phyloP scores from a whole-genome alignment of 225 moss, liverwort and hornwort genomes.

The Rhytidiadelphus loreus region DNA sequence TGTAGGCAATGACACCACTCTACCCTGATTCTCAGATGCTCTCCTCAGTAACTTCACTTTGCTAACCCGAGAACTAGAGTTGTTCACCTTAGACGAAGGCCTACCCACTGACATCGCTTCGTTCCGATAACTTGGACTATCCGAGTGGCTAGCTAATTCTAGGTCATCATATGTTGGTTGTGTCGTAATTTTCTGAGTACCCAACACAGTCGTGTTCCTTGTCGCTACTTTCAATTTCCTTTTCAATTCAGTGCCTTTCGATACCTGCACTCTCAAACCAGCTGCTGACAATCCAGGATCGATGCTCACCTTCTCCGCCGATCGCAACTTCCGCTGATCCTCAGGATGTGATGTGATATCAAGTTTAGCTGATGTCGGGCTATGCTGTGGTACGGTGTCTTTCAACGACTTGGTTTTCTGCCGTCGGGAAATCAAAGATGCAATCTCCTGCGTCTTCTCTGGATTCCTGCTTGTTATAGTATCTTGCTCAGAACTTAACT shows the following conservation, averaged over 20 bases:
- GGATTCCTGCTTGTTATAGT: conserved; percentile 4
- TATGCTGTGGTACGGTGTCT: background rate
- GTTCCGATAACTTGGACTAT: background rate
- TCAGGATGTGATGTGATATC: background rate
- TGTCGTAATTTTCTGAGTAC: background rate
- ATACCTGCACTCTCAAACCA: background rate
- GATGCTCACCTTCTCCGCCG: background rate
- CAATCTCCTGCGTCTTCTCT: conserved; percentile 1
- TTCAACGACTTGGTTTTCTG: conserved; percentile 13
- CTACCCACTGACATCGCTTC: background rate
- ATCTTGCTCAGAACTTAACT: conserved; percentile 5
- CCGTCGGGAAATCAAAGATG: background rate
- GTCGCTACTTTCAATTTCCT: background rate
- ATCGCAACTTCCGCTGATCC: conserved; percentile 2
- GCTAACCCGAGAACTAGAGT: background rate
- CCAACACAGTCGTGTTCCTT: background rate
- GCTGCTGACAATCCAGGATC: conserved; percentile 2
- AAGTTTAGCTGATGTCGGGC: background rate
- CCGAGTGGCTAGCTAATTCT: background rate
- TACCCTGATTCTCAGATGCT: background rate
- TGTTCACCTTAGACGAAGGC: background rate
- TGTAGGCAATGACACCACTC: background rate
- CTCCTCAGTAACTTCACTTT: conserved; percentile 5
- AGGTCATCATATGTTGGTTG: background rate
- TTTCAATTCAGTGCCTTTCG: background rate